A percentile compares a stretch with the other conserved stretches of the same genome.
Evolutionary conservation across 257 asterid genomes (phyloP).

Genomic region (Jasminum sambac): DNA sequence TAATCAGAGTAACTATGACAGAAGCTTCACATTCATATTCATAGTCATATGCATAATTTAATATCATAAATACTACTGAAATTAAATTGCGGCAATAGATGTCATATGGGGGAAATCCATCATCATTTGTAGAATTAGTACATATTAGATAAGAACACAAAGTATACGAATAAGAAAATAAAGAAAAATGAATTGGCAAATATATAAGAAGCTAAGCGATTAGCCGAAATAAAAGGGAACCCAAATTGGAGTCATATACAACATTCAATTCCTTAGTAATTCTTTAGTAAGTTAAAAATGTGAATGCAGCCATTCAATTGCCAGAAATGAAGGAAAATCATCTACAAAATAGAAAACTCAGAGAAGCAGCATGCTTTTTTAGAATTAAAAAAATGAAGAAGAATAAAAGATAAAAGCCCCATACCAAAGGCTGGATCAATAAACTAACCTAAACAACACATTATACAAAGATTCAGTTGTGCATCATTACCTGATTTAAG

Average conservation of each 20-base stretch:
- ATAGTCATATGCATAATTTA: neutral
- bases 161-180: neutral
- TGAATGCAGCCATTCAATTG: neutral
- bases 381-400: no score
- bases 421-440: no score
- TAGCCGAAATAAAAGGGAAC: neutral
- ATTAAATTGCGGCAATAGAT: neutral
- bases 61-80: neutral
- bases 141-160: neutral
- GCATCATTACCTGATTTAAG: no score
- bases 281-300: neutral
- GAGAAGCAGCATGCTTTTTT: no score
- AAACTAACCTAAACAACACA: no score
- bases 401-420: no score
- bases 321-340: neutral
- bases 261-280: no score
- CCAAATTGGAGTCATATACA: no score
- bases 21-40: slow-evolving; percentile 32
- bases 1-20: slow-evolving; percentile 55
- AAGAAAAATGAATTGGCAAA: neutral
- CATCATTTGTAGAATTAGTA: neutral
- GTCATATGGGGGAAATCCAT: neutral
- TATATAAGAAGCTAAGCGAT: neutral
- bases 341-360: neutral
- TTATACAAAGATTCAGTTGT: no score